Evolutionary conservation across 163 green algal genomes (phyloP).

Genomic region (Prototheca stagnorum): DNA sequence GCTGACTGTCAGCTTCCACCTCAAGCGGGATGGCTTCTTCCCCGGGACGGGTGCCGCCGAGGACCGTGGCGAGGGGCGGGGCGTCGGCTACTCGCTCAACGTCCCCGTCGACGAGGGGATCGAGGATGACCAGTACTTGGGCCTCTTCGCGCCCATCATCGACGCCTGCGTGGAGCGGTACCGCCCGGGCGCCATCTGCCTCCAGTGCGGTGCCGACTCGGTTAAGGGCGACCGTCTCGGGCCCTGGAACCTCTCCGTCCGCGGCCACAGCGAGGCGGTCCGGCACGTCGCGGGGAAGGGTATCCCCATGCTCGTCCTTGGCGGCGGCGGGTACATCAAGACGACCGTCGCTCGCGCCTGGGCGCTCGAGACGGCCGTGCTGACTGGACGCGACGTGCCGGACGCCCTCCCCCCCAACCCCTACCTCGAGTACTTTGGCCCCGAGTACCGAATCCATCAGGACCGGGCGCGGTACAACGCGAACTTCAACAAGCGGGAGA

Average conservation of each 20-base stretch:
- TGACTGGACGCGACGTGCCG: slow-evolving; percentile 36
- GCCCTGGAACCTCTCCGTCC: slow-evolving; percentile 81
- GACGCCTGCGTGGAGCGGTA: slow-evolving; percentile 75
- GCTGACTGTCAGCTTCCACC: slow-evolving; percentile 89
- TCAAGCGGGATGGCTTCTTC: slow-evolving; percentile 77
- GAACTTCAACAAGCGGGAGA: slow-evolving; percentile 22
- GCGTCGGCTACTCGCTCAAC: slow-evolving; percentile 74
- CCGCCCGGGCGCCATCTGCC: slow-evolving; percentile 65
- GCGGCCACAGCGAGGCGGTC: slow-evolving; percentile 78
- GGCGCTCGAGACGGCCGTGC: slow-evolving; percentile 83
- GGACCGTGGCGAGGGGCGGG: slow-evolving; percentile 54
- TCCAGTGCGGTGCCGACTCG: slow-evolving; percentile 76
- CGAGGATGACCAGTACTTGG: slow-evolving; percentile 58
- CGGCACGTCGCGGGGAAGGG: slow-evolving; percentile 78
- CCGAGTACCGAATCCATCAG: slow-evolving; percentile 56
- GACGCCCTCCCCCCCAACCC: slow-evolving; percentile 67
- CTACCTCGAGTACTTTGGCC: slow-evolving; percentile 85
- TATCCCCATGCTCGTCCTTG: slow-evolving; percentile 85
- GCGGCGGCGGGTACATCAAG: slow-evolving; percentile 94
- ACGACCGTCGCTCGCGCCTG: slow-evolving; percentile 91
- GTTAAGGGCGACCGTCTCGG: slow-evolving; percentile 81
- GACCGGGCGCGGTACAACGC: slow-evolving; percentile 16
- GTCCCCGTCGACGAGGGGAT: slow-evolving; percentile 70
- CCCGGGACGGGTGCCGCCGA: slow-evolving; percentile 72
- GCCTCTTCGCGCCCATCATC: slow-evolving; percentile 84